Percentiles rank a stretch among this genome's conserved stretches.
These are phyloP conservation scores for Microstegium vimineum DNA, from an alignment of 176 grass and related monocot species.

Conservation along the genomic window DNA sequence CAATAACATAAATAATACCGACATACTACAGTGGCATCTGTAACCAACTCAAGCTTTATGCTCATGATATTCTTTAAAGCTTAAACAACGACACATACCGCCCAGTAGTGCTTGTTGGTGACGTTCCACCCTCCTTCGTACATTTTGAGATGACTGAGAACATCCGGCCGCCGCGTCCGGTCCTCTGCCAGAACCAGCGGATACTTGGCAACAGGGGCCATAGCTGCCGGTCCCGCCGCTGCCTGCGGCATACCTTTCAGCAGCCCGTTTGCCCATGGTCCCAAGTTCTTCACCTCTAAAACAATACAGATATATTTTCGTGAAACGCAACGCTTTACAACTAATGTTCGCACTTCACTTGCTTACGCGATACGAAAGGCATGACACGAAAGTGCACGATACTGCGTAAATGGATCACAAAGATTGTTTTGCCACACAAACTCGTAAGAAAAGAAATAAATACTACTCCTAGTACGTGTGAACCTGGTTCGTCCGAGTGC, in stretches of 20 bases:
- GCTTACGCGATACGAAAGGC: slow-evolving; percentile 29
- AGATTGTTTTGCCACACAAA: neutral
- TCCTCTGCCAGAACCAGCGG: slow-evolving; percentile 74
- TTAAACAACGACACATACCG: slow-evolving; percentile 44
- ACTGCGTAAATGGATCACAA: neutral
- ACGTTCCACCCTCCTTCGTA: slow-evolving; percentile 85
- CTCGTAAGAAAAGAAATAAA: too few relatives aligned
- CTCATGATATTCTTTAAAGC: neutral
- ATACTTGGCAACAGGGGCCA: slow-evolving; percentile 48
- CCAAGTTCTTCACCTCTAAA: slow-evolving; percentile 71
- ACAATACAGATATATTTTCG: neutral
- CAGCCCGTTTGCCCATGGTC: slow-evolving; percentile 80
- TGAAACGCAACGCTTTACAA: slow-evolving; percentile 7
- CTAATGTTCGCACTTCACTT: slow-evolving; percentile 1
- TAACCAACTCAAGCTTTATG: slow-evolving; percentile 19
- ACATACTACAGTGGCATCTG: neutral
- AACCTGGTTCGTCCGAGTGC: neutral
- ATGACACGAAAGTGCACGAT: neutral
- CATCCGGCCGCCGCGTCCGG: slow-evolving; percentile 68
- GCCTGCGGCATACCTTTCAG: slow-evolving; percentile 50
- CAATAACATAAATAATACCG: slow-evolving; percentile 18
- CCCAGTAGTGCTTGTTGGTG: slow-evolving; percentile 92
- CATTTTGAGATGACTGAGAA: slow-evolving; percentile 63
- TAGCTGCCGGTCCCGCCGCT: slow-evolving; percentile 36
- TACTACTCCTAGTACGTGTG: neutral